Percentiles rank a stretch among this genome's conserved stretches.
Conservation (phyloP, 2,329 filamentous ascomycete genomes). For the Penicillium rolfsii region DNA sequence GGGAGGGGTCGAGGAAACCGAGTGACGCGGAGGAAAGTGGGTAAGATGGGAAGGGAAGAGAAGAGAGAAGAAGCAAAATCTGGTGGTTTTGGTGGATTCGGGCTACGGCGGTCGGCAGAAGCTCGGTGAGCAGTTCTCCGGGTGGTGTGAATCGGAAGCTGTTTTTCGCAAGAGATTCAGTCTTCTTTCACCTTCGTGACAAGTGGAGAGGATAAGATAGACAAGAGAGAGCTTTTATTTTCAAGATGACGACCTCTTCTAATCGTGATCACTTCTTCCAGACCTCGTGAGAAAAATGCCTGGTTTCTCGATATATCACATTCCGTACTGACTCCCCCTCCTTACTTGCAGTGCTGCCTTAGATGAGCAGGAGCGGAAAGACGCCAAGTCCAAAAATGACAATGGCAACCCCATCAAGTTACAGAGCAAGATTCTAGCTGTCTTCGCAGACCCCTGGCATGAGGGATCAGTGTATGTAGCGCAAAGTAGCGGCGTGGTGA, state of each 20-base stretch:
- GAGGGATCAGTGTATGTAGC: constrained; percentile 72
- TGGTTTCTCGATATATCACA: constrained; percentile 1
- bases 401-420: constrained; percentile 79
- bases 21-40: constrained; percentile 29
- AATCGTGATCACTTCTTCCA: constrained; percentile 88
- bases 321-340: constrained; percentile 3
- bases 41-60: constrained; percentile 30
- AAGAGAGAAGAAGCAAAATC: constrained; percentile 34
- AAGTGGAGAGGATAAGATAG: neutral
- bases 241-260: constrained; percentile 65
- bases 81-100: constrained; percentile 38
- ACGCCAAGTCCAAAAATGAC: constrained; percentile 76
- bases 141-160: constrained; percentile 18
- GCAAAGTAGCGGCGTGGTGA: constrained; percentile 81
- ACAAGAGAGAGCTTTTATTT: neutral
- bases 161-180: constrained; percentile 18
- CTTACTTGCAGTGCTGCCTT: constrained; percentile 50
- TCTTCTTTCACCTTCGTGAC: neutral
- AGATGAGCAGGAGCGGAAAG: constrained; percentile 62
- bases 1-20: constrained; percentile 25
- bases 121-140: constrained; percentile 37
- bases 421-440: constrained; percentile 82
- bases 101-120: constrained; percentile 39
- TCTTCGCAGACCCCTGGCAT: constrained; percentile 67
- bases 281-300: constrained; percentile 68